phyloP scores from a whole-genome alignment of 2,329 filamentous ascomycete genomes.

The Calonectria naviculata region DNA sequence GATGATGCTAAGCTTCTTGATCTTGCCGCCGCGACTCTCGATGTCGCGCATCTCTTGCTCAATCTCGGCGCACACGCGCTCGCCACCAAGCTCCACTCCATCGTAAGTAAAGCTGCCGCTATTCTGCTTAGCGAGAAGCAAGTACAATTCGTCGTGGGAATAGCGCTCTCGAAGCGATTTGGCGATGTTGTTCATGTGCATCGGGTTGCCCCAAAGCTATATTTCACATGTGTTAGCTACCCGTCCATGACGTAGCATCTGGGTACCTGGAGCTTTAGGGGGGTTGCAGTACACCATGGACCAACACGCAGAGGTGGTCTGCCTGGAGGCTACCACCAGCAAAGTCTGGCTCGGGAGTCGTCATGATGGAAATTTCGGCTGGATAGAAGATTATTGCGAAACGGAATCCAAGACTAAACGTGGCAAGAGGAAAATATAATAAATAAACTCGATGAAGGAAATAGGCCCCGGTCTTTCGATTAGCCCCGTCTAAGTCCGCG shows the following conservation, averaged over 20 bases:
- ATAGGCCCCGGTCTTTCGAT: conserved; percentile 12
- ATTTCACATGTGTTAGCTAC: conserved; percentile 30
- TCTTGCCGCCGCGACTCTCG: conserved; percentile 72
- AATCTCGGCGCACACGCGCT: conserved; percentile 75
- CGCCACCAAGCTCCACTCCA: conserved; percentile 75
- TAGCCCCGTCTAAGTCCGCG: conserved; percentile 17
- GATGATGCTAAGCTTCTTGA: conserved; percentile 85
- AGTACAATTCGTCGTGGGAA: conserved; percentile 72
- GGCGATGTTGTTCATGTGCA: conserved; percentile 76
- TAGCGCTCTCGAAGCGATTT: conserved; percentile 71
- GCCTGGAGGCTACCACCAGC: conserved; percentile 65
- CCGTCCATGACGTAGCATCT: conserved; percentile 24
- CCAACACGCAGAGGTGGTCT: conserved; percentile 80
- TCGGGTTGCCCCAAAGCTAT: conserved; percentile 83
- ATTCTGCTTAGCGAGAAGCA: conserved; percentile 79
- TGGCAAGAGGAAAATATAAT: background rate
- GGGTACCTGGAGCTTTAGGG: conserved; percentile 22
- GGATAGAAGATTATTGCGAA: conserved; percentile 27
- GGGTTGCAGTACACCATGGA: conserved; percentile 73
- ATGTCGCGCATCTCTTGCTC: conserved; percentile 70
- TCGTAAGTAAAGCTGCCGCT: conserved; percentile 79
- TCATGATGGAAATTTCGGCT: conserved; percentile 36
- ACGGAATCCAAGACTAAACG: background rate
- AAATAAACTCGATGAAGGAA: background rate
- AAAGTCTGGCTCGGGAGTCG: conserved; percentile 43